Percentiles rank a stretch among this genome's conserved stretches.
Evolutionary conservation across 768 basidiomycete species (phyloP).

Genomic region (Mycena rosella): DNA sequence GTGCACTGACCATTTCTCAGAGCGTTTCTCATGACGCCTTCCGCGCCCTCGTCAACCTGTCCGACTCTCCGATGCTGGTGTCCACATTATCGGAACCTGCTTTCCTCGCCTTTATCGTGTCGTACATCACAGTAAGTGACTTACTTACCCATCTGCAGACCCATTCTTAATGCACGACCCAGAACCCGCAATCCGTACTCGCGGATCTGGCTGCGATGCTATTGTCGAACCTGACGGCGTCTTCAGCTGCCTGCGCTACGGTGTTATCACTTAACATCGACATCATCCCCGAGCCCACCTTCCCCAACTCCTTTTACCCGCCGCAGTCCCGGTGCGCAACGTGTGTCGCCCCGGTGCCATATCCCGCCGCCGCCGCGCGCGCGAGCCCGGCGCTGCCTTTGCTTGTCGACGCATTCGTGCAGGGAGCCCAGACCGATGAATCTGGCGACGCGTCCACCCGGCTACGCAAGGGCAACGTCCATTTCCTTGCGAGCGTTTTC

Average conservation of each 20-base stretch:
- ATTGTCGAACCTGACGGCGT: slow-evolving; percentile 91
- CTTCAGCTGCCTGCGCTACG: slow-evolving; percentile 72
- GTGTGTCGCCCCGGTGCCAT: slow-evolving; percentile 78
- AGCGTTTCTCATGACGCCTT: slow-evolving; percentile 95
- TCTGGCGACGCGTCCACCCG: slow-evolving; percentile 62
- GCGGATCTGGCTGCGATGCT: slow-evolving; percentile 98
- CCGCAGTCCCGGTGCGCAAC: slow-evolving; percentile 85
- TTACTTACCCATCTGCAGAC: neutral
- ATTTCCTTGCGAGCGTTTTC: slow-evolving; percentile 95
- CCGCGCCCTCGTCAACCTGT: slow-evolving; percentile 92
- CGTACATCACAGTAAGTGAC: slow-evolving; percentile 87
- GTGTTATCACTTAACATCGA: slow-evolving; percentile 77
- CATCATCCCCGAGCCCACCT: slow-evolving; percentile 63
- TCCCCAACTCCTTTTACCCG: slow-evolving; percentile 75
- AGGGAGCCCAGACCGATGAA: slow-evolving; percentile 72
- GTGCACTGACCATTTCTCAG: slow-evolving; percentile 53
- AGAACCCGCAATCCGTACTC: slow-evolving; percentile 93
- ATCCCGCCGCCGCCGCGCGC: slow-evolving; percentile 66
- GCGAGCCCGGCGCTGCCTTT: slow-evolving; percentile 80
- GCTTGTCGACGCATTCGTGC: slow-evolving; percentile 90
- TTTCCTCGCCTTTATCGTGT: slow-evolving; percentile 86
- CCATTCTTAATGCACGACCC: slow-evolving; percentile 27
- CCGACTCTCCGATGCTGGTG: slow-evolving; percentile 82
- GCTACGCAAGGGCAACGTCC: slow-evolving; percentile 80
- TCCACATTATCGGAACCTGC: slow-evolving; percentile 74